Evolutionary conservation across 768 basidiomycete genomes (phyloP), one percentile per base, ranked within the genome.

Genomic region (Gloeophyllum trabeum): DNA sequence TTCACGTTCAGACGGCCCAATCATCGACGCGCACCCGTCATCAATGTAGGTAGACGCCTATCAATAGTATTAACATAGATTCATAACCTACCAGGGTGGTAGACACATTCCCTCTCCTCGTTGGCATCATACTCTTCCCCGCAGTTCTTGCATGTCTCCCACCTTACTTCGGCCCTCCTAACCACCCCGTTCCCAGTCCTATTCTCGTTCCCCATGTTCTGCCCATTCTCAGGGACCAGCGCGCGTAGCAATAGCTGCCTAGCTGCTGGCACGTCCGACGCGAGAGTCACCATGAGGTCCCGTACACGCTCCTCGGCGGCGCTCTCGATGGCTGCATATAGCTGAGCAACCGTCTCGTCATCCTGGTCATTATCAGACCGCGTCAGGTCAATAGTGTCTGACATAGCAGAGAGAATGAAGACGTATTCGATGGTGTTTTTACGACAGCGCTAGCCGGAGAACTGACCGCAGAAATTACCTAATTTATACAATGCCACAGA

Each of bases 71-170:
- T 18, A 40, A 40, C 22, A 20, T 6, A 37, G n/a, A 14, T n/a
- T n/a, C n/a, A n/a, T n/a, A 16, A 46, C 65, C 40, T 42, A 73
- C 75, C 74, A 34, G 70, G 65, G 59, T 77, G 75, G 48, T 70
- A 74, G 14, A 46, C 36, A 45, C 75, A 78, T 44, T 70, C 70
- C 35, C 66, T 56, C 34, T 53, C 46, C 4, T 50, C 54, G 10
- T 61, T 61, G 34, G 60, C 55, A 46, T 75, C 73, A 46, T 62
- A 74, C 39, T 73, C 68, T 41, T 65, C 63, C 16, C 61, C 55
- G 46, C 75, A 76, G 45, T 69, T 67, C 4, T 44, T 55, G 48
- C 75, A 75, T 4, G 50, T 57, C 39, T 69, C 65, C 68, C 69
- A 74, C 48, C 26, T 57, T 59, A 22, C 54, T 56, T 30, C 55